Base-by-base conservation (phyloP, 768 basidiomycete species). In the Coprinellus micaceus region DNA sequence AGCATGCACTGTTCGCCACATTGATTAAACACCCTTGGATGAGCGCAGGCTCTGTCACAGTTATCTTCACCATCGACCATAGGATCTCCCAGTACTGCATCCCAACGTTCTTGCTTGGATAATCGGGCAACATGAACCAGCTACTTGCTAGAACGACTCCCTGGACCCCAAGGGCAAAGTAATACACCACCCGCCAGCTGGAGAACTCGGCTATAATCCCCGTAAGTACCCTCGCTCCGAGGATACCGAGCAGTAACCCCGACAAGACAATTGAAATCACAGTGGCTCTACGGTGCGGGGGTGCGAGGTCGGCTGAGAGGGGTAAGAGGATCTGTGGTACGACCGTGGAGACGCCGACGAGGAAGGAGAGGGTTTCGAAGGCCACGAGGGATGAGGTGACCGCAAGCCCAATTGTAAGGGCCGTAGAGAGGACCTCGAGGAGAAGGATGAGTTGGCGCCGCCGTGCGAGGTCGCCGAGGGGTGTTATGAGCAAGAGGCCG, bases 401-500 rank as follows among this genome's bases (percentile, higher is more conserved):
- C 0, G 88, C 80, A 1, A 94, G 76, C 0, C 87, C 91, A 49
- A 94, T 83, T 0, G 88, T 83, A 3, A 96, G 73, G 3, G 77
- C 63, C 0, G 80, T 78, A 0, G 85, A 82, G 21, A 80, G 46
- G 1, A 79, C 61, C 37, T 87, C 72, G 19, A 91, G 69, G 11
- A 76, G 57, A 21, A 95, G 74, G 28, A 88, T 77, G 0, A 96
- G 75, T 43, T 83, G 85, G 12, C 93, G 77, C 33, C 92, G 75
- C 19, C 88, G 86, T 26, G 92, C 79, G 21, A 94, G 79, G 67
- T 96, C 93, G 7, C 94, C 93, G 0, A 92, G 74, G 1, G 94
- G 93, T 0, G 88, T 82, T 53, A 95, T 82, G 40, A 94, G 69
- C 2, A 94, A 67, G 6, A 93, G 77, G 1, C 90, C 90, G 7